Conservation (phyloP, 495 filamentous ascomycete genomes). For the Neurospora pannonica region DNA sequence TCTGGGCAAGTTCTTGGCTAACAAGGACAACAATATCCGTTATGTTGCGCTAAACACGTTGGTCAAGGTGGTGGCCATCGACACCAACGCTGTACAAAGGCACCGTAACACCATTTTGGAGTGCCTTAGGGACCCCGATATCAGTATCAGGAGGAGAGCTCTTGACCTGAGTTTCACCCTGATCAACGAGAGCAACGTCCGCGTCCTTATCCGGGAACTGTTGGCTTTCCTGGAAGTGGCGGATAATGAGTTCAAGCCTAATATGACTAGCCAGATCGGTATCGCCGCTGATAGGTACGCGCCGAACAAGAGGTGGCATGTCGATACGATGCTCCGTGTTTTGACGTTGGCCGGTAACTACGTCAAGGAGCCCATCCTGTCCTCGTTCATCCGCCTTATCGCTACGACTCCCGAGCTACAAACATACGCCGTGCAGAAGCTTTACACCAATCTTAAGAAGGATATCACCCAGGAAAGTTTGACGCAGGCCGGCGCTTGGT, state of each 20-base stretch:
- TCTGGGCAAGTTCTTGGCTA: slow-evolving; percentile 91
- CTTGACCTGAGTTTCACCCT: slow-evolving; percentile 95
- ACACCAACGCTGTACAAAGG: slow-evolving; percentile 93
- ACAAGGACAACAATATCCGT: slow-evolving; percentile 98
- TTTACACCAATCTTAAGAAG: slow-evolving; percentile 81
- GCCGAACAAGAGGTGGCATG: slow-evolving; percentile 94
- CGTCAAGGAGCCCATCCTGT: slow-evolving; percentile 95
- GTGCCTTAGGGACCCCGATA: slow-evolving; percentile 95
- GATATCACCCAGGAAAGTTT: slow-evolving; percentile 96
- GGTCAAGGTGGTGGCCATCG: slow-evolving; percentile 95
- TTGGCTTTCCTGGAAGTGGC: slow-evolving; percentile 93
- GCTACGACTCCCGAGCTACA: slow-evolving; percentile 91
- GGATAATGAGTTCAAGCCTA: slow-evolving; percentile 96
- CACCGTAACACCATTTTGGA: slow-evolving; percentile 97
- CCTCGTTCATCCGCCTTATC: slow-evolving; percentile 91
- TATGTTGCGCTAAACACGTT: slow-evolving; percentile 96
- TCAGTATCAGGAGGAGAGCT: slow-evolving; percentile 88
- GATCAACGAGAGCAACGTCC: slow-evolving; percentile 93
- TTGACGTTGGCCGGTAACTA: slow-evolving; percentile 90
- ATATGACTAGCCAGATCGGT: slow-evolving; percentile 94
- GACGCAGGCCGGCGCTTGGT: slow-evolving; percentile 91
- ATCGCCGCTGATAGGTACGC: slow-evolving; percentile 93
- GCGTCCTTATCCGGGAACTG: slow-evolving; percentile 83
- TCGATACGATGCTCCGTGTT: slow-evolving; percentile 94
- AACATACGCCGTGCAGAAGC: slow-evolving; percentile 91